Evolutionary conservation across 306 rosid species (phyloP), one percentile per base, ranked within the genome.

Genomic region (Dryas drummondii): DNA sequence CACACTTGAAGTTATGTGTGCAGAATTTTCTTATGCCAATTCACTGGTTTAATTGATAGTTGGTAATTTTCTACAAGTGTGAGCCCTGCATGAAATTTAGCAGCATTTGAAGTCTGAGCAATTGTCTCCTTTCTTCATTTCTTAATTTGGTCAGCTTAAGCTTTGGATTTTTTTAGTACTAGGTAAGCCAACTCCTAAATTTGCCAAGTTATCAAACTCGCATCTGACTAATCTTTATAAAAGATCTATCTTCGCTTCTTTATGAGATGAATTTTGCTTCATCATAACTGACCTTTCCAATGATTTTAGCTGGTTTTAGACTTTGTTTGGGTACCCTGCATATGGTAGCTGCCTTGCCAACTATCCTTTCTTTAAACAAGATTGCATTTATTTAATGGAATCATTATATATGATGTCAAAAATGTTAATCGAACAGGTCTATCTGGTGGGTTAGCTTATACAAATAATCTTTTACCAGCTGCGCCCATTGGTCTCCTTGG

Each of bases 401-500:
- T 3, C 65, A 71, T 58, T 60, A 53, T 22, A 32, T 75, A 26
- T 72, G 66, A 69, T 61, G 42, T 71, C 2, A 59, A 76, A 9
- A 59, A 45, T 67, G 32, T 26, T 55, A 16, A 64, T 71, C 82
- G 81, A 79, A 76, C 88, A 91, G 98, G 97, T 76, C 22, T 87
- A 47, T 84, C 98, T 58, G 96, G 97, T 65, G 98, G 97, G 42
- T 80, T 94, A 75, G 90, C 80, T 80, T 91, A 91, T 81, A 83
- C 92, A 46, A 85, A 91, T 27, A 94, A 91, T 85, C 82, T 90
- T 37, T 61, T 90, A 57, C 90, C 97, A 67, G 97, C 97, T 65
- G 84, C 87, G 13, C 97, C 97, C 61, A 79, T 82, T 41, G 93
- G 98, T 62, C 97, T 94, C 62, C 96, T 94, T 76, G 97, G 97